Base-by-base conservation (phyloP, 1,284 basidiomycete genomes). In the Schizophyllum amplum region DNA sequence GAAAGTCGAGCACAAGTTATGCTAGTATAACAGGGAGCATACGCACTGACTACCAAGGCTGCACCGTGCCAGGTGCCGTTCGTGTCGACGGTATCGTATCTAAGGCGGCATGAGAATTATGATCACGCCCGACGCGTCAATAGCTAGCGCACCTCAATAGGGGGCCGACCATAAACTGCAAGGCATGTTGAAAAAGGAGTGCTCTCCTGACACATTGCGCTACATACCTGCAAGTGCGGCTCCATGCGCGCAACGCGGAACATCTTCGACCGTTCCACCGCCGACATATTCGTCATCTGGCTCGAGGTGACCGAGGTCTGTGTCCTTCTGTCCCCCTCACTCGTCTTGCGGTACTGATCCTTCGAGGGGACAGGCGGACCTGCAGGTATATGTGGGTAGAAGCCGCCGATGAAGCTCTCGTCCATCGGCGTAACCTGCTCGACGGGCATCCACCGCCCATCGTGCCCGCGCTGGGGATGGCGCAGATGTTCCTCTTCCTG, bases 31-130 rank as follows among this genome's bases (percentile, higher is more conserved):
- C 51, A 54, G 54, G 33, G 4, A 21, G 49, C 21, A 24, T 55
- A 83, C 86, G 72, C 60, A 87, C 89, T 90, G 60, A 94, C 90
- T 55, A 94, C 80, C 69, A 94, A 71, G n/a, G 83, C 90, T 9
- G 88, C 90, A 21, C 94, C 95, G 63, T 87, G 82, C 90, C 93
- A 98, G 25, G 92, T 72, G 15, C 84, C 84, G 48, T 82, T 71
- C 57, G 83, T 75, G 60, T 90, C 86, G 24, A 93, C 83, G 0
- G 92, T 97, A 69, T 98, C 95, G 70, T 96, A 98, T 60, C 76
- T 77, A 53, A 27, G 50, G 47, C 22, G 49, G 33, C 51, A 58
- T 42, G 56, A 54, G 23, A 20, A 20, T 24, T 11, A n/a, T n/a
- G n/a, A n/a, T n/a, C n/a, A 57, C 51, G 15, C 57, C 55, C 22